Evolutionary conservation across 345 rosid species (phyloP).

Genomic region (Arabidopsis thaliana): TAIR10.1 NC_003070.9:28126001-28126500

Average conservation of each 20-base stretch:
- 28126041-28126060: neutral
- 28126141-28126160: neutral
- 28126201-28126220: neutral
- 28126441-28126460: neutral
- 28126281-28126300: neutral
- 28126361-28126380: neutral
- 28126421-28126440: neutral
- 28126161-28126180: neutral
- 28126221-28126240: conserved; percentile 13
- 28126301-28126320: neutral
- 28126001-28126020: neutral
- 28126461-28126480: neutral
- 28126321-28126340: neutral
- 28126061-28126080: neutral
- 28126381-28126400: neutral
- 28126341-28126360: neutral
- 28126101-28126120: neutral
- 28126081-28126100: conserved; percentile 25
- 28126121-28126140: conserved; percentile 9
- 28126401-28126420: neutral
- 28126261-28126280: too few species aligned
- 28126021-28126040: conserved; percentile 14
- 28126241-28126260: neutral
- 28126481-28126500: neutral
- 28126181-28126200: neutral